Evolutionary conservation across 2,329 filamentous ascomycete genomes (phyloP).

Genomic region (Parastagonospora avenae): DNA sequence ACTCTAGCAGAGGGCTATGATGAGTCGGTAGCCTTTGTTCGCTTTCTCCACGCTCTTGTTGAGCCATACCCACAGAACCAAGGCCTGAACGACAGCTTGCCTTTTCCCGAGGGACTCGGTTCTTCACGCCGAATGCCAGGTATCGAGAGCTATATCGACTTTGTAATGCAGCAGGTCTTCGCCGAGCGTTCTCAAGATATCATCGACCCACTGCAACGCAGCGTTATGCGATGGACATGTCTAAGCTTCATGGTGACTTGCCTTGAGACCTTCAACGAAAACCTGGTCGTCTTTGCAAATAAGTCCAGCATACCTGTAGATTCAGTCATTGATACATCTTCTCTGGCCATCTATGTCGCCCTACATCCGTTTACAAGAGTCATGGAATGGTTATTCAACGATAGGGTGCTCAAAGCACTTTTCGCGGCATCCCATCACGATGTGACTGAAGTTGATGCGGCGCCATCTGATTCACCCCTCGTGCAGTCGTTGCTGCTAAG

Average conservation of each 20-base stretch:
- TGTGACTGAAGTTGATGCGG: constrained; percentile 70
- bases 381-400: constrained; percentile 98
- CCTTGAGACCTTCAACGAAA: constrained; percentile 88
- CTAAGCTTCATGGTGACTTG: constrained; percentile 82
- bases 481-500: constrained; percentile 78
- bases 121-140: constrained; percentile 78
- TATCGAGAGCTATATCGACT: constrained; percentile 92
- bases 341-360: constrained; percentile 78
- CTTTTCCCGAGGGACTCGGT: constrained; percentile 87
- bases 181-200: constrained; percentile 69
- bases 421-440: constrained; percentile 82
- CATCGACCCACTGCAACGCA: constrained; percentile 67
- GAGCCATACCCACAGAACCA: constrained; percentile 66
- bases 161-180: constrained; percentile 80
- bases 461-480: constrained; percentile 77
- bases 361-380: constrained; percentile 92
- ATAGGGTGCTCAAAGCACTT: constrained; percentile 79
- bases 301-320: constrained; percentile 78
- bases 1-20: constrained; percentile 81
- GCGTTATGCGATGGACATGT: constrained; percentile 77
- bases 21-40: constrained; percentile 82
- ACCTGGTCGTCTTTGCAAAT: constrained; percentile 84
- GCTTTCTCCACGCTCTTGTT: constrained; percentile 74
- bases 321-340: constrained; percentile 72
- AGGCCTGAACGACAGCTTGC: constrained; percentile 73